These are phyloP conservation scores for Naegleria gruberi DNA, from an alignment of 208 protist genomes.

Conservation along the genomic window DNA sequence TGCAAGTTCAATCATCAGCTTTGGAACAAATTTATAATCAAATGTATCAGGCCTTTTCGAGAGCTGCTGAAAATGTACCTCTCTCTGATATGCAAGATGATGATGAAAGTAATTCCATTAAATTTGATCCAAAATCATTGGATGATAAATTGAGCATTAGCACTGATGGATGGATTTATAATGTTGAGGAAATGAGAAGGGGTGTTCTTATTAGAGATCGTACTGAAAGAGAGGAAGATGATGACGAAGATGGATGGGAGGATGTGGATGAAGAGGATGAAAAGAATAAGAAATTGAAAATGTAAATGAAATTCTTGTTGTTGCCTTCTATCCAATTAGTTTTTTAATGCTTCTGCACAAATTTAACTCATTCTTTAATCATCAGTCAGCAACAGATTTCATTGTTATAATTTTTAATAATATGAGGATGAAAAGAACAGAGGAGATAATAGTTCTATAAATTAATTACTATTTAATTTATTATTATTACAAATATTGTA, in stretches of 20 bases:
- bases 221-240: background rate
- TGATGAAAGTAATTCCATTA: background rate
- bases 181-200: background rate
- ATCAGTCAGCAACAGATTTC: too few relatives aligned
- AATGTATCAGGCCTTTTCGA: background rate
- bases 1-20: background rate
- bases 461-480: too few relatives aligned
- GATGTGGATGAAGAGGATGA: background rate
- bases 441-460: too few relatives aligned
- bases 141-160: background rate
- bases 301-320: too few relatives aligned
- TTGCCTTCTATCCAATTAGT: too few relatives aligned
- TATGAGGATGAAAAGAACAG: too few relatives aligned
- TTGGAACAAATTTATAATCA: background rate
- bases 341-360: too few relatives aligned
- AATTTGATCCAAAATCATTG: background rate
- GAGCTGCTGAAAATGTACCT: background rate
- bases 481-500: too few relatives aligned
- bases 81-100: background rate
- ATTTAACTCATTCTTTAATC: too few relatives aligned
- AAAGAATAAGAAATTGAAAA: background rate
- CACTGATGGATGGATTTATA: background rate
- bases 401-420: too few relatives aligned
- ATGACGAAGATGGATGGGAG: background rate
- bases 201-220: background rate